Evolutionary conservation across 1,284 basidiomycete genomes (phyloP).

Genomic region (Inonotus hispidus): DNA sequence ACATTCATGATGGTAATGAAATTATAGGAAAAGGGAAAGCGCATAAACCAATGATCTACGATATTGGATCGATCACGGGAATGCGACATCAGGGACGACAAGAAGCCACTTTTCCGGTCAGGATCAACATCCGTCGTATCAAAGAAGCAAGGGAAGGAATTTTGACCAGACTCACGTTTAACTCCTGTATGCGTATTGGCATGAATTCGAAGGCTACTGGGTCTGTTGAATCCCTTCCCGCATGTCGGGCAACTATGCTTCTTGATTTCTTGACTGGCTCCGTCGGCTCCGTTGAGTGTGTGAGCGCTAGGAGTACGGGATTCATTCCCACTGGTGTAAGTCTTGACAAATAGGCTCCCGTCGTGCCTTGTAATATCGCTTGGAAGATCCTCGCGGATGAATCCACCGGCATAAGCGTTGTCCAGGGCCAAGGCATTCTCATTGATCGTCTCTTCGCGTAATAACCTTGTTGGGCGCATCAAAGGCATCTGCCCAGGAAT

Average conservation of each 20-base stretch:
- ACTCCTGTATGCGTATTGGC: conserved; percentile 79
- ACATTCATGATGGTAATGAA: neutral
- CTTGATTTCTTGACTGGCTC: conserved; percentile 21
- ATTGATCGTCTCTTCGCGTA: neutral
- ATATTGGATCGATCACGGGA: neutral
- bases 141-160: neutral
- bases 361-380: neutral
- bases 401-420: neutral
- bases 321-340: neutral
- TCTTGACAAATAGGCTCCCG: neutral
- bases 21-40: neutral
- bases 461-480: neutral
- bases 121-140: neutral
- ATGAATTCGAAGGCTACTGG: conserved; percentile 70
- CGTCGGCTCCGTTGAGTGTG: neutral
- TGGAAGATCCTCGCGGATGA: neutral
- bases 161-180: conserved; percentile 47
- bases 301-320: neutral
- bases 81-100: neutral
- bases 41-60: neutral
- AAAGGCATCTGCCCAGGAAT: neutral
- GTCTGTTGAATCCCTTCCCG: conserved; percentile 68
- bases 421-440: neutral
- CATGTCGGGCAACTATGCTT: conserved; percentile 63
- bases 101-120: neutral